Conservation (phyloP, 2,329 filamentous ascomycete genomes). For the Aaosphaeria arxii region DNA sequence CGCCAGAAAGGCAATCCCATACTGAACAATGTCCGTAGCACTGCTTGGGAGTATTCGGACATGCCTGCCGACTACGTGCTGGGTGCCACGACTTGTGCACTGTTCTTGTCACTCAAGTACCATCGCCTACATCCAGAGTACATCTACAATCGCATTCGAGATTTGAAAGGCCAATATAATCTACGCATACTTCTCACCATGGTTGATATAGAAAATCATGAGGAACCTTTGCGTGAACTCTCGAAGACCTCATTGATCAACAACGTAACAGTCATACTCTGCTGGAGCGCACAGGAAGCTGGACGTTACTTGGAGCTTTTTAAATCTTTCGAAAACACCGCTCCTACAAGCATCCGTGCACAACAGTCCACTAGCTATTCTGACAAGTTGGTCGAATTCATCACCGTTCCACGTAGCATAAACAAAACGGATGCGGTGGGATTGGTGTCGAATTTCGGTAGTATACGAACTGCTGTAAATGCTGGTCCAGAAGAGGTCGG, state of each 20-base stretch:
- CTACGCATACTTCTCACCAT: slow-evolving; percentile 83
- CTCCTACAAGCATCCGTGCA: slow-evolving; percentile 76
- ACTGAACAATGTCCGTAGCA: slow-evolving; percentile 72
- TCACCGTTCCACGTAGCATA: slow-evolving; percentile 83
- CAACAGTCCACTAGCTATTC: slow-evolving; percentile 81
- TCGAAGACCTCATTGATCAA: slow-evolving; percentile 92
- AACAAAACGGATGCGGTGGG: slow-evolving; percentile 95
- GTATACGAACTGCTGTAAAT: slow-evolving; percentile 80
- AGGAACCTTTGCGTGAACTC: slow-evolving; percentile 83
- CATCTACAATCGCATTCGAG: slow-evolving; percentile 88
- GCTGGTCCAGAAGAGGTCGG: slow-evolving; percentile 82
- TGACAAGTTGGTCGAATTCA: slow-evolving; percentile 86
- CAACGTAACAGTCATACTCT: slow-evolving; percentile 85
- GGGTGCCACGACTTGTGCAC: slow-evolving; percentile 80
- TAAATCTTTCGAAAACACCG: slow-evolving; percentile 90
- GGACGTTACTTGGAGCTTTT: slow-evolving; percentile 92
- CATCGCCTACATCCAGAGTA: slow-evolving; percentile 97
- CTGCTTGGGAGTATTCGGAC: slow-evolving; percentile 95
- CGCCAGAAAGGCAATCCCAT: slow-evolving; percentile 95
- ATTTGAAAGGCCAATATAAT: slow-evolving; percentile 79
- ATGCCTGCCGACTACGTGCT: slow-evolving; percentile 94
- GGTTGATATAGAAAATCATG: slow-evolving; percentile 94
- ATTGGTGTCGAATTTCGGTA: slow-evolving; percentile 88
- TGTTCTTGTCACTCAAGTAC: slow-evolving; percentile 95
- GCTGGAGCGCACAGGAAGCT: slow-evolving; percentile 92